Evolutionary conservation across 345 rosid genomes (phyloP).

Genomic region (Kandelia obovata): DNA sequence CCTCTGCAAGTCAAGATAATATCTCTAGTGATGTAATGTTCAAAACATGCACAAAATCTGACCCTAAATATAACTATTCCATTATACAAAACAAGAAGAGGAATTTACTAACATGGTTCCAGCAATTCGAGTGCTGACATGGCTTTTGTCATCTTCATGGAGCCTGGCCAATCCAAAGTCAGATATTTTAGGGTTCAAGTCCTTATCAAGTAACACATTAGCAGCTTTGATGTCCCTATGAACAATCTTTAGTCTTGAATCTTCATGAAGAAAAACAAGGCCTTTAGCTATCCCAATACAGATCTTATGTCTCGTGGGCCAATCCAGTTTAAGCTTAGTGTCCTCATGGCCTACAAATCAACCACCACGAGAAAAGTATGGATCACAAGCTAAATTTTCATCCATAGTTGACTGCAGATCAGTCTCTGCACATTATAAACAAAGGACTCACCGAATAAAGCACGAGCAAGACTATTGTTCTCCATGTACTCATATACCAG

Average conservation of each 20-base stretch:
- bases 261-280: constrained; percentile 37
- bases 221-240: constrained; percentile 35
- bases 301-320: constrained; percentile 29
- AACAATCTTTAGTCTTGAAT: constrained; percentile 32
- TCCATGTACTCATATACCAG: constrained; percentile 55
- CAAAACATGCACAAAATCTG: too few relatives aligned
- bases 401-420: background rate
- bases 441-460: constrained; percentile 39
- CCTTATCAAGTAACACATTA: constrained; percentile 30
- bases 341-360: constrained; percentile 11
- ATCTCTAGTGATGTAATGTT: background rate
- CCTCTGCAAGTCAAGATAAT: constrained; percentile 22
- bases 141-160: constrained; percentile 31
- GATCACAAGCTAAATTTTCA: background rate
- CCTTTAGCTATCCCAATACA: constrained; percentile 35
- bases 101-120: constrained; percentile 24
- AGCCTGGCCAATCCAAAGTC: constrained; percentile 38
- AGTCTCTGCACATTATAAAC: background rate
- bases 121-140: constrained; percentile 33
- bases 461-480: constrained; percentile 52
- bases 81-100: background rate
- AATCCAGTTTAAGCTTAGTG: constrained; percentile 23
- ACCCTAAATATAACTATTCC: too few relatives aligned
- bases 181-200: constrained; percentile 34
- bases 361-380: background rate